Conservation (phyloP, 495 filamentous ascomycete species). For the Tuber calosporum region DNA sequence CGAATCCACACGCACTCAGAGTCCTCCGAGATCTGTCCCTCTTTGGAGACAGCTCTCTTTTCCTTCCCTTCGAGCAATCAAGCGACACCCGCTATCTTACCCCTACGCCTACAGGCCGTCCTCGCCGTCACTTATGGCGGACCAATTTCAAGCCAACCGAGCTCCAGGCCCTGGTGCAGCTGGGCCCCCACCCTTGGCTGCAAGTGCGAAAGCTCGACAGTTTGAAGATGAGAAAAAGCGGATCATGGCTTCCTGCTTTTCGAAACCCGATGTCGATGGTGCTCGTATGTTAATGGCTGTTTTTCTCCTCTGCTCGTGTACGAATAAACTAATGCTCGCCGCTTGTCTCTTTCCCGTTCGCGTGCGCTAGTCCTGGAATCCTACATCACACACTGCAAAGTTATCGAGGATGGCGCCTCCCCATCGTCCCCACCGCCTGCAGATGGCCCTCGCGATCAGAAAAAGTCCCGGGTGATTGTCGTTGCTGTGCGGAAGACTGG, state of each 20-base stretch:
- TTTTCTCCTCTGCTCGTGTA: slow-evolving; percentile 17
- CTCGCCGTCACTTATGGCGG: slow-evolving; percentile 28
- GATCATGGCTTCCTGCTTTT: slow-evolving; percentile 86
- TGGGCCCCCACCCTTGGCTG: slow-evolving; percentile 17
- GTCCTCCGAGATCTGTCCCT: neutral
- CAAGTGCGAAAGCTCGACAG: slow-evolving; percentile 66
- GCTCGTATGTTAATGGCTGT: slow-evolving; percentile 31
- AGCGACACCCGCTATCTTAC: neutral
- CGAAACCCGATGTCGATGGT: slow-evolving; percentile 76
- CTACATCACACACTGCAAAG: slow-evolving; percentile 93
- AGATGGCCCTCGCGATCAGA: slow-evolving; percentile 57
- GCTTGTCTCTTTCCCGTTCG: neutral
- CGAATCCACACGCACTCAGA: neutral
- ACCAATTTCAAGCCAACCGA: slow-evolving; percentile 35
- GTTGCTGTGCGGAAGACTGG: slow-evolving; percentile 87
- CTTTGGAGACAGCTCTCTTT: neutral
- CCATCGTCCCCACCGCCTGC: slow-evolving; percentile 80
- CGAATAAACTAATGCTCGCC: neutral
- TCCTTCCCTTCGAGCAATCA: neutral
- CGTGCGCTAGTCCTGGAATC: slow-evolving; percentile 66
- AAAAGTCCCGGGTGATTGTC: slow-evolving; percentile 85
- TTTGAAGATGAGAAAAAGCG: slow-evolving; percentile 94
- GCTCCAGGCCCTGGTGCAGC: slow-evolving; percentile 21
- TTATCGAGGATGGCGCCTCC: slow-evolving; percentile 73
- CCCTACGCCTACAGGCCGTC: neutral